Base-by-base conservation (phyloP, 2,329 filamentous ascomycete species). In the Colletotrichum aenigma region DNA sequence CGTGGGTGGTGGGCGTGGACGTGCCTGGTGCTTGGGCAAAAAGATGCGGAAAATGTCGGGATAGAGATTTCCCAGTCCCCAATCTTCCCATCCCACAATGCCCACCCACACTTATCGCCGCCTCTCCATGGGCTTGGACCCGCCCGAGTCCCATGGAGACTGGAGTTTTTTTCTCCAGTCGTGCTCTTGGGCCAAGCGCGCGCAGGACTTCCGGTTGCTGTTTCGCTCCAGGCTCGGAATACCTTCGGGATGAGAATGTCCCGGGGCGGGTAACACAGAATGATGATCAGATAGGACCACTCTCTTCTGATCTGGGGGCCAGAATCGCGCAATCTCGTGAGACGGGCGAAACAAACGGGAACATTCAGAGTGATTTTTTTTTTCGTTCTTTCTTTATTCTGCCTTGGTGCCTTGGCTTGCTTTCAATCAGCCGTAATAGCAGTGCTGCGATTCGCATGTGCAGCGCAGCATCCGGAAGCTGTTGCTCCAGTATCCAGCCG, bases 211-310 rank as follows among this genome's bases (percentile, higher is more conserved):
- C 13, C 21, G 24, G 55, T 62, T 30, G 24, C 52, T 55, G 26
- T 6, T 38, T 56, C 55, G 21, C 66, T 43, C 52, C 30, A 28
- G 18, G 24, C 48, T 75, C 70, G 73, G 73, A 75, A 68, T 68
- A 72, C 73, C 70, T 58, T 73, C 73, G 73, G 70, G 69, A 75
- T 73, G 56, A 72, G 70, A 56, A 48, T 73, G 24, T 48, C 26
- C 69, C 62, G 55, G 55, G 43, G 38, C 38, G 48, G 71, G 58
- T 70, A 71, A 66, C 38, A 62, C 30, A 71, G 38, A 16, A 72
- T 48, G 64, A 65, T 68, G 69, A 10, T 67, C 56, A 68, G n/a
- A 43, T 73, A 55, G 69, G 58, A 73, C 69, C 73, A 75, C 73
- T 75, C 70, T 75, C 69, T 75, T 73, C 69, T 68, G 69, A 72